phyloP scores from a whole-genome alignment of 2,329 filamentous ascomycete genomes.

The Trematosphaeria pertusa region DNA sequence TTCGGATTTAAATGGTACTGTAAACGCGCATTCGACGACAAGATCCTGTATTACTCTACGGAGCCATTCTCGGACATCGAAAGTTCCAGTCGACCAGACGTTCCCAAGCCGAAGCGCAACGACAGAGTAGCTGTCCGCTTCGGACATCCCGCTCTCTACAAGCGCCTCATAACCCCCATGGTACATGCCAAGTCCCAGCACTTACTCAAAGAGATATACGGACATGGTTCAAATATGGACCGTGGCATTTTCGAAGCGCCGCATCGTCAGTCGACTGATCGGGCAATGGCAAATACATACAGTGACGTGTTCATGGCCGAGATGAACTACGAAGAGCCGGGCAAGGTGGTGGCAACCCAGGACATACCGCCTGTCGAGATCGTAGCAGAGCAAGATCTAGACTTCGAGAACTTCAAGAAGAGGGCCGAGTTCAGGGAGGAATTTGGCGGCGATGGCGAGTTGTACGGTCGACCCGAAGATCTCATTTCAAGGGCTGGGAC shows the following conservation, averaged over 20 bases:
- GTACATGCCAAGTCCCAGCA: conserved; percentile 90
- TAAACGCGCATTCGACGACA: conserved; percentile 74
- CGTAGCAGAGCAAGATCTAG: conserved; percentile 82
- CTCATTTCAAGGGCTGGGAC: conserved; percentile 51
- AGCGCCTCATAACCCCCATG: conserved; percentile 70
- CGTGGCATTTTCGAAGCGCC: conserved; percentile 34
- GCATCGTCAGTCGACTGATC: conserved; percentile 36
- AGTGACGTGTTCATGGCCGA: conserved; percentile 82
- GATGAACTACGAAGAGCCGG: conserved; percentile 67
- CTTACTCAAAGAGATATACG: conserved; percentile 81
- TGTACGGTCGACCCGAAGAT: conserved; percentile 65
- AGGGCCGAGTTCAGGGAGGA: conserved; percentile 85
- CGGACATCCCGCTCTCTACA: conserved; percentile 89
- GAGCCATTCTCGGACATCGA: conserved; percentile 57
- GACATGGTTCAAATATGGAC: conserved; percentile 72
- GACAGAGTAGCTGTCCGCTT: conserved; percentile 78
- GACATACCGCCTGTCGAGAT: conserved; percentile 75
- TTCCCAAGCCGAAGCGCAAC: conserved; percentile 39
- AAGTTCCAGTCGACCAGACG: conserved; percentile 53
- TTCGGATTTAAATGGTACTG: conserved; percentile 87
- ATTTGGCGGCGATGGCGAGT: conserved; percentile 72
- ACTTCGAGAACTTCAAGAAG: conserved; percentile 91
- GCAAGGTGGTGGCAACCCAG: conserved; percentile 49
- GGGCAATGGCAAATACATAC: conserved; percentile 64
- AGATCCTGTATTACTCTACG: conserved; percentile 79